Percentiles rank a stretch among this genome's conserved stretches.
These are phyloP conservation scores for Fonsecaea erecta DNA, from an alignment of 2,329 filamentous ascomycete genomes.

Conservation along the genomic window DNA sequence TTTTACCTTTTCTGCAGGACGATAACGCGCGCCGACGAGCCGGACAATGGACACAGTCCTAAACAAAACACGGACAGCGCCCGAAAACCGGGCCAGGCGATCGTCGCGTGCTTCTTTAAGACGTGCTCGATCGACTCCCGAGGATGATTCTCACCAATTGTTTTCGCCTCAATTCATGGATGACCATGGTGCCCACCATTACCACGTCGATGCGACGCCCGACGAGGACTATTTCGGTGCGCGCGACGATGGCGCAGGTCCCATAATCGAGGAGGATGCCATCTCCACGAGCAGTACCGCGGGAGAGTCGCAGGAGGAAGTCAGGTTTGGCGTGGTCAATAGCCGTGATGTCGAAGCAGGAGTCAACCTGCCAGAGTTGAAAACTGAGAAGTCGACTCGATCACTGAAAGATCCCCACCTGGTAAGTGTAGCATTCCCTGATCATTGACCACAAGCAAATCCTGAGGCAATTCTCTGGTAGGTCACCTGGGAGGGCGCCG, in stretches of 20 bases:
- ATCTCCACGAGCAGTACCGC: constrained; percentile 1
- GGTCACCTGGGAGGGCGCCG: constrained; percentile 58
- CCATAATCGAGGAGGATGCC: constrained; percentile 1
- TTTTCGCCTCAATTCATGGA: constrained; percentile 34
- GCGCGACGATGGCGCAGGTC: not conserved
- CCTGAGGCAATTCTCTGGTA: constrained; percentile 26
- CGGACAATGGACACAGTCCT: constrained; percentile 19
- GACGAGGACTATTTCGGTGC: constrained; percentile 19
- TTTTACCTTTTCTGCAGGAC: not conserved
- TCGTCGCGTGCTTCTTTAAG: constrained; percentile 21
- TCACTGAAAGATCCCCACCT: constrained; percentile 41
- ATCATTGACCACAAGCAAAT: not conserved
- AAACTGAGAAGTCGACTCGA: constrained; percentile 28
- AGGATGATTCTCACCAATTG: constrained; percentile 29
- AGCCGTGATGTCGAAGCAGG: constrained; percentile 26
- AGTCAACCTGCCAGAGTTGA: constrained; percentile 20
- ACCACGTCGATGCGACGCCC: constrained; percentile 19
- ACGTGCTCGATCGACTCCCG: constrained; percentile 30
- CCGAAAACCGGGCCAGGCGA: constrained; percentile 21
- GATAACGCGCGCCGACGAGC: constrained; percentile 1
- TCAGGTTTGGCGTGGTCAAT: constrained; percentile 26
- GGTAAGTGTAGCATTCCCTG: constrained; percentile 24
- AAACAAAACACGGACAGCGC: constrained; percentile 30
- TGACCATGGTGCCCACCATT: constrained; percentile 32
- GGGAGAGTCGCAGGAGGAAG: constrained; percentile 32